Conservation (phyloP, 495 filamentous ascomycete species). For the Tuber brumale region DNA sequence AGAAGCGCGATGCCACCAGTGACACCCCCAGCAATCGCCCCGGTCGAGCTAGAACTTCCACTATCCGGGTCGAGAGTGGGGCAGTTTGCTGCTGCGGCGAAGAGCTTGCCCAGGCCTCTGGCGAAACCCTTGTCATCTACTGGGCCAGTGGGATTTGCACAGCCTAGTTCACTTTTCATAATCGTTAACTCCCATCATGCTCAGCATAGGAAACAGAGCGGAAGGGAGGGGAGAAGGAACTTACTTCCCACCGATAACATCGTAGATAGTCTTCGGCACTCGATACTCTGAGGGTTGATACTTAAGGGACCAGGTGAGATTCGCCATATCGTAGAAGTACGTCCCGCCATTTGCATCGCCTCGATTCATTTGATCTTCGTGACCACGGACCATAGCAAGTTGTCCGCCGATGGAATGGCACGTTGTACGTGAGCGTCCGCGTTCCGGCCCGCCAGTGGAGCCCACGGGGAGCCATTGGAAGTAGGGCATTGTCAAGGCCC, state of each 20-base stretch:
- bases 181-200: not conserved
- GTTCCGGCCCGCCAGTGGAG: not conserved
- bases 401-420: not conserved
- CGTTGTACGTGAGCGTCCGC: not conserved
- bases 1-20: conserved; percentile 32
- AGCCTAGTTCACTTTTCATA: conserved; percentile 10
- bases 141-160: conserved; percentile 6
- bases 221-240: not conserved
- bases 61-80: not conserved
- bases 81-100: not conserved
- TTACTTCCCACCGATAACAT: conserved; percentile 24
- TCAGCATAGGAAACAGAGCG: not conserved
- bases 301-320: not conserved
- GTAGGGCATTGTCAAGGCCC: conserved; percentile 3
- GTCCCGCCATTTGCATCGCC: not conserved
- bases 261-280: conserved; percentile 10
- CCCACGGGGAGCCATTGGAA: not conserved
- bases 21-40: conserved; percentile 38
- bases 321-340: conserved; percentile 1
- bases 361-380: not conserved
- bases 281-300: conserved; percentile 10
- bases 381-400: not conserved
- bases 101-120: conserved; percentile 5
- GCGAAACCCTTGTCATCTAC: conserved; percentile 8
- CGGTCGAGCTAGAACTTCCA: conserved; percentile 16